phyloP scores from a whole-genome alignment of 345 rosid species.

The Eucalyptus microcorys region DNA sequence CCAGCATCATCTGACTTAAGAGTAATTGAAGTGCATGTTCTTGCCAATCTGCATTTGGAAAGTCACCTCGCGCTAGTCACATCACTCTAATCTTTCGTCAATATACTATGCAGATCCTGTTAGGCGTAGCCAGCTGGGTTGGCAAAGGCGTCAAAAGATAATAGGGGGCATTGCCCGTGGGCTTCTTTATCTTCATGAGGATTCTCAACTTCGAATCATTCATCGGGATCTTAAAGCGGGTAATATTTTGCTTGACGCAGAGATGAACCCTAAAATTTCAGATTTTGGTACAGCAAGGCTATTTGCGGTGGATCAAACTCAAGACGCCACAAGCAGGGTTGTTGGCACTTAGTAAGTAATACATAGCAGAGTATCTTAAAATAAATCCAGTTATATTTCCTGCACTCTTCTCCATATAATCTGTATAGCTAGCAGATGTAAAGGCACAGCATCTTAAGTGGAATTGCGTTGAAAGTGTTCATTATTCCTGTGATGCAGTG shows the following conservation, averaged over 20 bases:
- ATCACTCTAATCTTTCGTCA: not conserved
- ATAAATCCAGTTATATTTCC: not conserved
- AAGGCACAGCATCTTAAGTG: not conserved
- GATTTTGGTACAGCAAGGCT: not conserved
- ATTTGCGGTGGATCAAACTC: not conserved
- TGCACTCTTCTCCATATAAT: not conserved
- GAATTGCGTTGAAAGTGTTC: not conserved
- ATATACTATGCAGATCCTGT: not conserved
- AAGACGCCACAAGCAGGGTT: not conserved
- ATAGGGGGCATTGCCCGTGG: not conserved
- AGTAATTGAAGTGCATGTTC: not conserved
- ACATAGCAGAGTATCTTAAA: not conserved
- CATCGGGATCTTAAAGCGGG: not conserved
- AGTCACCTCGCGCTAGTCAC: not conserved
- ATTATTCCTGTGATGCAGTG: not conserved
- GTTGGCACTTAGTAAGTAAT: not conserved
- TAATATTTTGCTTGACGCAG: not conserved
- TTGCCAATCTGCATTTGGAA: not conserved
- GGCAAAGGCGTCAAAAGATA: not conserved
- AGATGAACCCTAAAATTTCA: not conserved
- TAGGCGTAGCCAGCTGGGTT: not conserved
- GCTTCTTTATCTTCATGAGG: not conserved
- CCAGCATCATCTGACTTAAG: not conserved
- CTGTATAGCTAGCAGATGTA: not conserved
- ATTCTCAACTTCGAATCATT: not conserved